Percentiles rank a stretch among this genome's conserved stretches.
These are phyloP conservation scores for Teunomyces stri DNA, from an alignment of 805 yeast genomes.

Conservation along the genomic window DNA sequence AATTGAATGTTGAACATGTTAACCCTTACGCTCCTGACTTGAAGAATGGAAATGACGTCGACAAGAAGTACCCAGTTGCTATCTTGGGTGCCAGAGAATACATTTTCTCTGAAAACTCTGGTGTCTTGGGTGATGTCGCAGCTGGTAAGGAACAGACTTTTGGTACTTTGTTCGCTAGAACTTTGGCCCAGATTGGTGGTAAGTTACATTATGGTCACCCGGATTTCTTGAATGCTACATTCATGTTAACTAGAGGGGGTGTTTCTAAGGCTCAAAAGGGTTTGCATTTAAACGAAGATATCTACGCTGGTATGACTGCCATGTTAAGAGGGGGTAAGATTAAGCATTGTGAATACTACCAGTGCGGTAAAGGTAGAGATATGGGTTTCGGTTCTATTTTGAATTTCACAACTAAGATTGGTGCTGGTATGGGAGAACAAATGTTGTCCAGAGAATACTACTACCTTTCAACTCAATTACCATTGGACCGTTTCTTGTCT, in stretches of 20 bases:
- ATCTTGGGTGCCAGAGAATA: conserved; percentile 86
- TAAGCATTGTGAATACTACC: conserved; percentile 83
- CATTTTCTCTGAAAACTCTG: conserved; percentile 82
- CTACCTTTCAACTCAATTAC: conserved; percentile 76
- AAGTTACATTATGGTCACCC: conserved; percentile 89
- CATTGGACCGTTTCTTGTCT: conserved; percentile 75
- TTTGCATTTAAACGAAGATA: conserved; percentile 82
- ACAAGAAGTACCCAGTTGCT: conserved; percentile 64
- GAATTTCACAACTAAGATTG: conserved; percentile 84
- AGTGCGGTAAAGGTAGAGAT: conserved; percentile 91
- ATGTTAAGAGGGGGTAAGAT: conserved; percentile 82
- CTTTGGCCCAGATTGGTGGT: conserved; percentile 81
- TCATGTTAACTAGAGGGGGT: conserved; percentile 86
- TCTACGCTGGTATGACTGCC: conserved; percentile 86
- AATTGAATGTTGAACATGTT: conserved; percentile 68
- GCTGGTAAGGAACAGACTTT: conserved; percentile 90
- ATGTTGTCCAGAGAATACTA: conserved; percentile 82
- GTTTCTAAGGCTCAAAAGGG: conserved; percentile 86
- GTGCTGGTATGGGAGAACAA: conserved; percentile 94
- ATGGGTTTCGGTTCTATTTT: conserved; percentile 82
- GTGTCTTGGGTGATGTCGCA: conserved; percentile 84
- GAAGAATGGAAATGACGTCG: conserved; percentile 52
- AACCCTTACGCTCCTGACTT: conserved; percentile 79
- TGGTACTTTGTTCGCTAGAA: conserved; percentile 82
- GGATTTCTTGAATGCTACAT: conserved; percentile 72